Evolutionary conservation across 495 filamentous ascomycete species (phyloP), one percentile per base, ranked within the genome.

Genomic region (Pseudotulostoma volvatum): DNA sequence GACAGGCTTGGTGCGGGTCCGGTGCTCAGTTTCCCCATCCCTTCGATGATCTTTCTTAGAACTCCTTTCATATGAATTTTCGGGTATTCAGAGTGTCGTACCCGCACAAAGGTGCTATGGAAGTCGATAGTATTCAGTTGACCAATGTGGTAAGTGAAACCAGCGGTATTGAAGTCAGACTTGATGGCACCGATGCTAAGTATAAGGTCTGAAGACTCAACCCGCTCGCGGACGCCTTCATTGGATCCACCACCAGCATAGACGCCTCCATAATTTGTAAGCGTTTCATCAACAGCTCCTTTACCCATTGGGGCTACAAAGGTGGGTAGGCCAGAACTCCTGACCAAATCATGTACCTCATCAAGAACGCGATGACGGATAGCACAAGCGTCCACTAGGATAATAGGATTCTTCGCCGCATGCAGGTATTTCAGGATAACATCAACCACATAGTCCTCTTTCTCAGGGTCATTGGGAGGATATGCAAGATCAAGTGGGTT

Each of bases 251-350:
- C 70, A 13, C 87, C 87, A 4, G 80, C 79, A 55, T 94, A 93
- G 2, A 93, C 84, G 34, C 87, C 87, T 14, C 83, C 82, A 48
- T 81, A 95, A 42, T 70, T 77, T 7, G 73, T 64, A 37, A 76
- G 64, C 1, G 70, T 73, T 52, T 96, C 86, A 43, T 93, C 68
- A 36, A 94, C 73, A 5, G 79, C 83, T 31, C 87, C 76, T 57
- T 93, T 93, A 42, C 88, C 85, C 84, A 93, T 92, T 1, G 87
- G 87, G 0, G 84, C 75, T 14, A 90, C 83, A 55, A 90, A 93
- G 0, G 79, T 79, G 5, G 85, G 87, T 7, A 94, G 57, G 7
- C 73, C 64, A 1, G 84, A 81, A 49, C 75, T 82, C 33, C 79
- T 67, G 25, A 93, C 61, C n/a, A 96, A 61, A 20, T 77, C 73